phyloP scores from a whole-genome alignment of 2,329 filamentous ascomycete species.

The Colletotrichum spaethianum region DNA sequence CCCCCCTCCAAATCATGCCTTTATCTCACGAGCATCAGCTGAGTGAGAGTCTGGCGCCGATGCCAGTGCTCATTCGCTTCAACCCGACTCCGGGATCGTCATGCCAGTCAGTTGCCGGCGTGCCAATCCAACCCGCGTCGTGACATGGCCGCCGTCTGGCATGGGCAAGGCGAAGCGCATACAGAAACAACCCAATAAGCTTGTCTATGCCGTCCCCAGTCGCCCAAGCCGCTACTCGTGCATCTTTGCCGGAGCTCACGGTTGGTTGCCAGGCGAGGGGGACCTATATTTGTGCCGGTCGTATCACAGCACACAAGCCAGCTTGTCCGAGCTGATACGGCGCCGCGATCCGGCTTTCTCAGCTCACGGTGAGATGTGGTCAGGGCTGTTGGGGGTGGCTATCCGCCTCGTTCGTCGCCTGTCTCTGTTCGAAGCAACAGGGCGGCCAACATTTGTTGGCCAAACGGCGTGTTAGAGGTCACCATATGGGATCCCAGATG shows the following conservation, averaged over 20 bases:
- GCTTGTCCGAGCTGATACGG: conserved; percentile 25
- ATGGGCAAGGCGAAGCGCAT: conserved; percentile 35
- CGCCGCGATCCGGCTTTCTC: conserved; percentile 31
- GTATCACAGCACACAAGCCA: conserved; percentile 29
- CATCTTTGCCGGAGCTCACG: conserved; percentile 19
- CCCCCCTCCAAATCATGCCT: conserved; percentile 17
- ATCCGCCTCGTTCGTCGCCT: not conserved
- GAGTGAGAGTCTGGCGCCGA: conserved; percentile 12
- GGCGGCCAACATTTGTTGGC: not conserved
- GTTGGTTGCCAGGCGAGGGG: conserved; percentile 25
- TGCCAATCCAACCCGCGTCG: conserved; percentile 5
- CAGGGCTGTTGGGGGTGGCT: conserved; percentile 15
- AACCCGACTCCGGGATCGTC: conserved; percentile 22
- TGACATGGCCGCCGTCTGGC: conserved; percentile 1
- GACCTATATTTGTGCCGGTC: conserved; percentile 26
- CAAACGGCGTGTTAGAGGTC: not conserved
- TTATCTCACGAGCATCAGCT: conserved; percentile 38
- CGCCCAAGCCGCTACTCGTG: conserved; percentile 14
- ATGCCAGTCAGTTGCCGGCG: conserved; percentile 30
- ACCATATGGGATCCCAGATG: not conserved
- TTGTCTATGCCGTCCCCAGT: conserved; percentile 10
- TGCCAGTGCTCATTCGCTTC: conserved; percentile 12
- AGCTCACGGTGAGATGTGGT: conserved; percentile 35
- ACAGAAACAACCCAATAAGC: conserved; percentile 26
- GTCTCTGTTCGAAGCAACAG: not conserved